Percentiles rank a stretch among this genome's conserved stretches.
Evolutionary conservation across 2,329 filamentous ascomycete genomes (phyloP).

Genomic region (Fusarium temperatum): DNA sequence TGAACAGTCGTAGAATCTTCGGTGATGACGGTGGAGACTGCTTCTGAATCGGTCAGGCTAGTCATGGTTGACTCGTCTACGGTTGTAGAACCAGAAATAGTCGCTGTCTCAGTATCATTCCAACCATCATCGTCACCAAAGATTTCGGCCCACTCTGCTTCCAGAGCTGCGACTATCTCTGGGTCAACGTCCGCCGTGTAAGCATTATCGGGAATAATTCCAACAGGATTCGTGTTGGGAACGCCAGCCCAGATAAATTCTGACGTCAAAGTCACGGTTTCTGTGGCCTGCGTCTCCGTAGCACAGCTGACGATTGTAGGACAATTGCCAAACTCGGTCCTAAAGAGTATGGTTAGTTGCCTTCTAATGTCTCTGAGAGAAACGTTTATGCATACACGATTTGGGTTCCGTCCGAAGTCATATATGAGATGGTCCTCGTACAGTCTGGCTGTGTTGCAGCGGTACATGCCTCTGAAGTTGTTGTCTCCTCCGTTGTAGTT

Average conservation of each 20-base stretch:
- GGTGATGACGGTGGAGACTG: not conserved
- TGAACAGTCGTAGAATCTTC: not conserved
- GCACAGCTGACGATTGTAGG: not conserved
- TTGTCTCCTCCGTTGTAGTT: not conserved
- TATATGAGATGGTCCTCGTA: not conserved
- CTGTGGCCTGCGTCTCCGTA: fast-evolving
- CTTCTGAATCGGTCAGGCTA: not conserved
- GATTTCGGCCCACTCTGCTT: not conserved
- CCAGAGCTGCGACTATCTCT: not conserved
- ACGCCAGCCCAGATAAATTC: not conserved
- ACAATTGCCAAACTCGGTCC: not conserved
- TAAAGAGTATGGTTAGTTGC: too few species aligned
- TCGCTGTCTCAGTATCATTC: not conserved
- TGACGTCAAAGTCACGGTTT: not conserved
- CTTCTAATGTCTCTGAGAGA: too few species aligned
- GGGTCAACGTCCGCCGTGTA: not conserved
- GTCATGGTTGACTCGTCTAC: not conserved
- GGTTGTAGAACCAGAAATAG: fast-evolving
- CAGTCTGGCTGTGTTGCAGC: not conserved
- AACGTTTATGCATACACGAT: too few species aligned
- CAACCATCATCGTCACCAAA: not conserved
- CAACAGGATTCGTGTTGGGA: not conserved
- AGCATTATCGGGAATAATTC: fast-evolving
- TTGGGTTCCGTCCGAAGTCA: not conserved
- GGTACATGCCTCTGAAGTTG: not conserved